Conservation (phyloP, 768 basidiomycete species). For the Boletus tylopilopsis region DNA sequence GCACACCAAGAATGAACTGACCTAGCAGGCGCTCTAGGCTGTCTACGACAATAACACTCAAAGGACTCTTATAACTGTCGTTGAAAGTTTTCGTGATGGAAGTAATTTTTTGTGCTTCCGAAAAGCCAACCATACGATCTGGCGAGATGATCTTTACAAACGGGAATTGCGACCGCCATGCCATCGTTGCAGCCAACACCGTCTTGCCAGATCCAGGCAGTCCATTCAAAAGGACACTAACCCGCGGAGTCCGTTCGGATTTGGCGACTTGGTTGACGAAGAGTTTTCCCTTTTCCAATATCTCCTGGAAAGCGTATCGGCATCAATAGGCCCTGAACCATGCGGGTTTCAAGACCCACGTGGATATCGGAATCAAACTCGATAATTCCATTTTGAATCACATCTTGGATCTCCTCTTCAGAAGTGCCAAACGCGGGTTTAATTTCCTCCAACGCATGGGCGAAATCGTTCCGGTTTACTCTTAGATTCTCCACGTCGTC, state of each 20-base stretch:
- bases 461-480: conserved; percentile 83
- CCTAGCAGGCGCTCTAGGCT: conserved; percentile 91
- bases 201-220: conserved; percentile 92
- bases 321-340: conserved; percentile 5
- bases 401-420: conserved; percentile 90
- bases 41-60: conserved; percentile 95
- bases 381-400: conserved; percentile 96
- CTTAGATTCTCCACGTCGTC: conserved; percentile 93
- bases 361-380: conserved; percentile 75
- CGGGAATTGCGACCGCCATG: conserved; percentile 88
- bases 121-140: conserved; percentile 94
- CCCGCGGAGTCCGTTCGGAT: conserved; percentile 86
- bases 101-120: conserved; percentile 87
- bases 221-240: conserved; percentile 86
- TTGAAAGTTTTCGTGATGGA: conserved; percentile 90
- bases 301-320: conserved; percentile 55
- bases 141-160: conserved; percentile 98
- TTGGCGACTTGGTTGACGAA: conserved; percentile 93
- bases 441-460: conserved; percentile 89
- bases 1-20: conserved; percentile 33
- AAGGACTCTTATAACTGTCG: conserved; percentile 96
- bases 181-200: conserved; percentile 90
- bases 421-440: conserved; percentile 97
- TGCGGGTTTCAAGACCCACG: conserved; percentile 37
- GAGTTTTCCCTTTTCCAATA: conserved; percentile 80